Percentiles rank a stretch among this genome's conserved stretches.
Evolutionary conservation across 1,284 basidiomycete species (phyloP).

Genomic region (Meripilus lineatus): DNA sequence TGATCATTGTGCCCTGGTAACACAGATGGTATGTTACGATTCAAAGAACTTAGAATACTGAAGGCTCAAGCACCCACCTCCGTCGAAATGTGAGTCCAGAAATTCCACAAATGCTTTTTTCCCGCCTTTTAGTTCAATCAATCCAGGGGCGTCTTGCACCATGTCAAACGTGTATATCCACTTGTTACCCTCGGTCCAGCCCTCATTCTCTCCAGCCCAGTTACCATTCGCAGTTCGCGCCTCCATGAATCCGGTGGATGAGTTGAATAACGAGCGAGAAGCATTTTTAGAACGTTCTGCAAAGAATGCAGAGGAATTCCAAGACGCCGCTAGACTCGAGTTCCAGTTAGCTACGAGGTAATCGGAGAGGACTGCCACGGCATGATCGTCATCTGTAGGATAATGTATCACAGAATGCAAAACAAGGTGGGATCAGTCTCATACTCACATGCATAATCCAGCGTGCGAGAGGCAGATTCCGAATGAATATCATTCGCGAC

Average conservation of each 20-base stretch:
- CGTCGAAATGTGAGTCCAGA: slow-evolving; percentile 74
- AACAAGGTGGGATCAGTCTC: slow-evolving; percentile 20
- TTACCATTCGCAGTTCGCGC: slow-evolving; percentile 63
- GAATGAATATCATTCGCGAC: slow-evolving; percentile 79
- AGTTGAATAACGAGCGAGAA: too few species aligned
- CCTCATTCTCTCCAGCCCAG: slow-evolving; percentile 67
- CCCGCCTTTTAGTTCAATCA: slow-evolving; percentile 65
- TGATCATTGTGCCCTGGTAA: slow-evolving; percentile 74
- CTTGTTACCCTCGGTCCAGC: slow-evolving; percentile 83
- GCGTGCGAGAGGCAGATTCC: slow-evolving; percentile 73
- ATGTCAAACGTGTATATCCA: slow-evolving; percentile 82
- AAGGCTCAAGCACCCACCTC: slow-evolving; percentile 37
- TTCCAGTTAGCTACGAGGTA: too few species aligned
- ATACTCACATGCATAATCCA: slow-evolving; percentile 81
- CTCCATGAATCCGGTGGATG: slow-evolving; percentile 76
- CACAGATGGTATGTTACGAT: not conserved
- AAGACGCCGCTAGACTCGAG: too few species aligned
- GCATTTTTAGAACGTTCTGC: too few species aligned
- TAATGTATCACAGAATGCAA: too few species aligned
- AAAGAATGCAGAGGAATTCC: too few species aligned
- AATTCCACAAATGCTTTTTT: slow-evolving; percentile 59
- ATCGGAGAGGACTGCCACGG: slow-evolving; percentile 58
- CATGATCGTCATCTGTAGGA: slow-evolving; percentile 72
- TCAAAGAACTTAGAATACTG: too few species aligned
- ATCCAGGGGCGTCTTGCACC: slow-evolving; percentile 61